phyloP scores from a whole-genome alignment of 495 filamentous ascomycete genomes.

The Clavariopsis aquatica region DNA sequence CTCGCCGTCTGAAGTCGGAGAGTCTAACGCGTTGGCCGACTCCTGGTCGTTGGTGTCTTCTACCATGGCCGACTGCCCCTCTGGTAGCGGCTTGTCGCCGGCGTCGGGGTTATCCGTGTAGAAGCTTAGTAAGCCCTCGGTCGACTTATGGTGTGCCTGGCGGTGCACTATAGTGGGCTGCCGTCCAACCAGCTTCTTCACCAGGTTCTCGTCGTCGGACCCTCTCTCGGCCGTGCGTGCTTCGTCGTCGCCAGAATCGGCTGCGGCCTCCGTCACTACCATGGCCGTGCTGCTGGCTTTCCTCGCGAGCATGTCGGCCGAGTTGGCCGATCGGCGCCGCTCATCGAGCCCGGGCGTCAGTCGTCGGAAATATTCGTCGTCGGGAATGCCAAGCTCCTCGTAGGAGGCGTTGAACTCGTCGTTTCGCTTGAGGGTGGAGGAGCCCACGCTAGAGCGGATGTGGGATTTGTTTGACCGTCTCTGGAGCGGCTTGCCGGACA shows the following conservation, averaged over 20 bases:
- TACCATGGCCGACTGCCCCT: not conserved
- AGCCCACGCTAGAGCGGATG: slow-evolving; percentile 30
- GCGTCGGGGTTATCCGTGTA: slow-evolving; percentile 39
- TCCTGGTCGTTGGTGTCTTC: slow-evolving; percentile 18
- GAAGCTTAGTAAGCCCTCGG: slow-evolving; percentile 67
- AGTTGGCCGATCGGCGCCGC: slow-evolving; percentile 32
- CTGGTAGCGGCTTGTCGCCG: slow-evolving; percentile 47
- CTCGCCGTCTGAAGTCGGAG: slow-evolving; percentile 30
- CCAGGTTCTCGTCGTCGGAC: slow-evolving; percentile 37
- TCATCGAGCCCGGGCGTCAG: slow-evolving; percentile 53
- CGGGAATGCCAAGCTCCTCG: slow-evolving; percentile 63
- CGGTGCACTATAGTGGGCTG: slow-evolving; percentile 58
- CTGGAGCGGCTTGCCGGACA: slow-evolving; percentile 68
- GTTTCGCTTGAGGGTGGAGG: slow-evolving; percentile 16
- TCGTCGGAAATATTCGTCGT: slow-evolving; percentile 65
- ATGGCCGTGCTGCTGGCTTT: slow-evolving; percentile 49
- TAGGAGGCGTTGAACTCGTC: slow-evolving; percentile 53
- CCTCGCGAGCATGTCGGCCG: slow-evolving; percentile 21
- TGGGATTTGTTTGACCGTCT: slow-evolving; percentile 53
- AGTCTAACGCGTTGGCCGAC: slow-evolving; percentile 2
- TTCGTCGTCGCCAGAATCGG: slow-evolving; percentile 45
- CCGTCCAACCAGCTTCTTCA: slow-evolving; percentile 57
- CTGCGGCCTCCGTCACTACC: slow-evolving; percentile 39
- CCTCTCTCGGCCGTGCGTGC: slow-evolving; percentile 9
- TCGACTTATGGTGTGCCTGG: slow-evolving; percentile 60